phyloP scores from a whole-genome alignment of 345 rosid genomes.

The Clarkia xantiana region DNA sequence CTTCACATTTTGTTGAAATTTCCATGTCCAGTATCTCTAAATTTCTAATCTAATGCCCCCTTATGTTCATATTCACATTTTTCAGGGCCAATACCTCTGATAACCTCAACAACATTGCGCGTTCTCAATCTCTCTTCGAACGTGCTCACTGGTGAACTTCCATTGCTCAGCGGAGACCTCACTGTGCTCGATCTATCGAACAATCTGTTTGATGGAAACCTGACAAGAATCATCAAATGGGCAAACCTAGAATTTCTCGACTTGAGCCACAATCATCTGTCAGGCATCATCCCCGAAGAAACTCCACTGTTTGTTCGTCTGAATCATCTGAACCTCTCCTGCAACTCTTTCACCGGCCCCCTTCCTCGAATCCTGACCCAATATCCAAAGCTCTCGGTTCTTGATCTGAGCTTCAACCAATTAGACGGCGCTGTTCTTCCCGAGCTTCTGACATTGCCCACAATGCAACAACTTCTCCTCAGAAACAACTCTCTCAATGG shows the following conservation, averaged over 20 bases:
- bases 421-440: slow-evolving; percentile 49
- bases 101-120: slow-evolving; percentile 71
- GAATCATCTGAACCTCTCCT: slow-evolving; percentile 77
- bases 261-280: slow-evolving; percentile 68
- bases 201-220: slow-evolving; percentile 70
- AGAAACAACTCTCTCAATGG: slow-evolving; percentile 52
- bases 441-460: slow-evolving; percentile 46
- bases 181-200: slow-evolving; percentile 73
- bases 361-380: slow-evolving; percentile 49
- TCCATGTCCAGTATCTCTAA: too few relatives aligned
- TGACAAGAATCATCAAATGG: slow-evolving; percentile 67
- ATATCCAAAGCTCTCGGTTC: slow-evolving; percentile 70
- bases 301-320: slow-evolving; percentile 73
- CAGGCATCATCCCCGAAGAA: slow-evolving; percentile 61
- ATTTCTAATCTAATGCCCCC: too few relatives aligned
- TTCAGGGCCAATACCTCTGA: slow-evolving; percentile 62
- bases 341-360: slow-evolving; percentile 51
- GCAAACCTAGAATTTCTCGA: slow-evolving; percentile 71
- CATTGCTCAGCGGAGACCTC: slow-evolving; percentile 71
- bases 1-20: too few relatives aligned
- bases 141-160: slow-evolving; percentile 67
- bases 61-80: not conserved
- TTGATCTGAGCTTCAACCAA: slow-evolving; percentile 72
- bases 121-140: slow-evolving; percentile 74
- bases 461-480: slow-evolving; percentile 70